Base-by-base conservation (phyloP, 495 filamentous ascomycete genomes). In the Penicillium steckii region DNA sequence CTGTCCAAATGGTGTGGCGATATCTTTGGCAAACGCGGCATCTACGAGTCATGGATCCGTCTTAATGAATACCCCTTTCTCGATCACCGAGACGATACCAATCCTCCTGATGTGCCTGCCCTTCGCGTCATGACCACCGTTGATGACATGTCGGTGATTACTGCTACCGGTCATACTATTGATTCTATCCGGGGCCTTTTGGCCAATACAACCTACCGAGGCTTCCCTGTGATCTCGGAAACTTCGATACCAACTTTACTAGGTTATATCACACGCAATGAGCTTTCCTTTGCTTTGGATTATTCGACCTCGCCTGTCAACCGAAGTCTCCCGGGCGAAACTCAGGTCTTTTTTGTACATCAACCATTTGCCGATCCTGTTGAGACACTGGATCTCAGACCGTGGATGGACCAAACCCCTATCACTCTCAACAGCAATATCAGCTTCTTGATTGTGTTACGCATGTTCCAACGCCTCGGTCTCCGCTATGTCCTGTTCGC, bases 391-490 rank as follows among this genome's bases (percentile, higher is more conserved):
- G 93, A 98, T 66, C 77, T 97, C 7, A 77, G 93, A 12, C 91
- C 90, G 5, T 98, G 93, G 92, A 96, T 98, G 89, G 94, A 98
- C 65, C 91, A 96, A 63, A 98, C 94, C 0, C 94, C 94, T 2
- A 88, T 98, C 26, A 97, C 95, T 0, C 79, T 98, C 10, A 87
- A 89, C 26, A 81, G 82, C 27, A 80, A 85, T 37, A 82, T 80
- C 44, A 86, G 79, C 44, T 82, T 97, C 48, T 81, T 89, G 60
- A 79, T 98, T 25, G 89, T 90, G 3, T 82, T 93, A 13, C 85
- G 82, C 30, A 91, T 97, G 80, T 97, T 98, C 71, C 89, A 95
- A 71, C 91, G 91, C 62, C 79, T 98, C 6, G 94, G 94, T 17
- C 68, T 98, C 37, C 80, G 93, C 29, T 97, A 97, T 69, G 85